Percentiles rank a stretch among this genome's conserved stretches.
These are phyloP conservation scores for Dendrothele bispora DNA, from an alignment of 768 basidiomycete genomes.

Conservation along the genomic window DNA sequence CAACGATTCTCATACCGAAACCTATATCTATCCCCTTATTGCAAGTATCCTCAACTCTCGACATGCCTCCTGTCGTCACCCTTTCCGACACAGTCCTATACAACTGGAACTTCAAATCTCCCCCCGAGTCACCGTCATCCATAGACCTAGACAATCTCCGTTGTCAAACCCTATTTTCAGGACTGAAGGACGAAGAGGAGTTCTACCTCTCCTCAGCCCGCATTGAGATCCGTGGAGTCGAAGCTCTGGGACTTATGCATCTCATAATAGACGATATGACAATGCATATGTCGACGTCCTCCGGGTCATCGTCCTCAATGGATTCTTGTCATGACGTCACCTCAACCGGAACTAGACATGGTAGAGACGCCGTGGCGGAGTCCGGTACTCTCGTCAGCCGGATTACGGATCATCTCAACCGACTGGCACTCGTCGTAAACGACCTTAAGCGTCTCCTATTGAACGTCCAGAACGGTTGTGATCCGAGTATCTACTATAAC, in stretches of 20 bases:
- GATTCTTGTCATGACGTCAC: too few relatives aligned
- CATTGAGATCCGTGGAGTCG: constrained; percentile 58
- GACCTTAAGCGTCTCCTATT: constrained; percentile 43
- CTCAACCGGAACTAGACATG: too few relatives aligned
- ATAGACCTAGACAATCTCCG: constrained; percentile 55
- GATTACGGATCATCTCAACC: constrained; percentile 47
- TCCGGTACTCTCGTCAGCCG: too few relatives aligned
- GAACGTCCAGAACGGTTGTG: constrained; percentile 47
- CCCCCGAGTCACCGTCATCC: constrained; percentile 26
- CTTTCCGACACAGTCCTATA: constrained; percentile 90
- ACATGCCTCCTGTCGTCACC: not conserved
- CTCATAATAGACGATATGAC: constrained; percentile 59
- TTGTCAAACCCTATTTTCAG: constrained; percentile 45
- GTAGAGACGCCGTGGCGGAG: constrained; percentile 51
- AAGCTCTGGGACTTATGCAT: constrained; percentile 55
- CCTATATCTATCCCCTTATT: not conserved
- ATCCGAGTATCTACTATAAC: constrained; percentile 54
- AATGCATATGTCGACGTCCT: too few relatives aligned
- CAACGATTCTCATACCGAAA: constrained; percentile 18
- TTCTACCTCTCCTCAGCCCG: constrained; percentile 62
- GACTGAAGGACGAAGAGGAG: constrained; percentile 51
- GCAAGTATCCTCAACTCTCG: not conserved
- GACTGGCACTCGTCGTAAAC: constrained; percentile 46
- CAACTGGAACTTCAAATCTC: constrained; percentile 58
- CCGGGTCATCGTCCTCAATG: too few relatives aligned